Percentiles rank a stretch among this genome's conserved stretches.
Conservation (phyloP, 371 early-diverging fungal genomes). For the Polyrhizophydium stewartii region DNA sequence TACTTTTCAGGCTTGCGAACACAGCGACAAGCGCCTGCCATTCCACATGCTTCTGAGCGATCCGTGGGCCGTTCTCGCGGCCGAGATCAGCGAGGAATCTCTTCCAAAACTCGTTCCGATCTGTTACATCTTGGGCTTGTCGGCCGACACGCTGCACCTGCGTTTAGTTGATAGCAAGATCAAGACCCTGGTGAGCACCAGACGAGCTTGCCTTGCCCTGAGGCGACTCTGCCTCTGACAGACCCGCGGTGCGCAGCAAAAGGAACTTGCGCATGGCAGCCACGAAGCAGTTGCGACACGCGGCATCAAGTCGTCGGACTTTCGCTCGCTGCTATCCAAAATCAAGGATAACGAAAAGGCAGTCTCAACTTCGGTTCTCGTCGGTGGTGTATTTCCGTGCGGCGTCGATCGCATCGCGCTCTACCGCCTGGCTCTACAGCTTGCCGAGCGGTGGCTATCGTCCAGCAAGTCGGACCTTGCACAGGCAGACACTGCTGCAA, state of each 20-base stretch:
- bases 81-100: constrained; percentile 42
- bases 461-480: background rate
- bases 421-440: constrained; percentile 21
- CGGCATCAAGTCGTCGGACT: constrained; percentile 21
- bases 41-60: constrained; percentile 42
- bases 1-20: constrained; percentile 24
- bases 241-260: too few relatives aligned
- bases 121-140: constrained; percentile 34
- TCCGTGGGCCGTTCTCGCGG: constrained; percentile 34
- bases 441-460: constrained; percentile 20
- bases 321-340: constrained; percentile 24
- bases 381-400: constrained; percentile 30
- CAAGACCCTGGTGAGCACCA: constrained; percentile 18
- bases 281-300: background rate
- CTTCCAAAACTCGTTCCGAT: constrained; percentile 44
- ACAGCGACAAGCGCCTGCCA: constrained; percentile 44
- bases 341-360: constrained; percentile 22
- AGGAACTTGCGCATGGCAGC: too few relatives aligned
- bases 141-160: constrained; percentile 48
- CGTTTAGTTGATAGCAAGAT: constrained; percentile 42
- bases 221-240: too few relatives aligned
- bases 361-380: constrained; percentile 15
- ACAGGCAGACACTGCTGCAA: background rate
- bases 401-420: constrained; percentile 36
- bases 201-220: too few relatives aligned